These are phyloP conservation scores for Effrenium voratum DNA, from an alignment of 73 alveolate species.

Conservation along the genomic window DNA sequence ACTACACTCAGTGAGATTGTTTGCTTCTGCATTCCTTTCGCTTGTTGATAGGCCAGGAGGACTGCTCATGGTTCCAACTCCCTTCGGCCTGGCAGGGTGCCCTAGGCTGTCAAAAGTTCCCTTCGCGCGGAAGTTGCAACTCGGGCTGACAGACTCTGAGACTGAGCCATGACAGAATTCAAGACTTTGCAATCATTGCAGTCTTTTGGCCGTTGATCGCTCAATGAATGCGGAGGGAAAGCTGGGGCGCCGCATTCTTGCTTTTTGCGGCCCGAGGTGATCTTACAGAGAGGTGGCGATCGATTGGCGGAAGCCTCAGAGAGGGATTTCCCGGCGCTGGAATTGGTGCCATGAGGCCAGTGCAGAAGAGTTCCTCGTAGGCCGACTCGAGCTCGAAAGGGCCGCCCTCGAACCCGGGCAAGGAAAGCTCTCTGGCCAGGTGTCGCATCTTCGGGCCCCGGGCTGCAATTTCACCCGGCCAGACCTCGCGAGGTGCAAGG, in stretches of 20 bases:
- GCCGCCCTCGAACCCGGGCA: too few species aligned
- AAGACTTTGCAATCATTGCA: background rate
- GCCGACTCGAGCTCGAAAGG: background rate
- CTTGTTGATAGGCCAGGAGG: constrained; percentile 64
- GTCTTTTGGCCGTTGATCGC: background rate
- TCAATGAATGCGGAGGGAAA: too few species aligned
- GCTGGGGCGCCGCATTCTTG: too few species aligned
- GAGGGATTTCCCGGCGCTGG: too few species aligned
- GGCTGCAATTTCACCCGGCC: constrained; percentile 73
- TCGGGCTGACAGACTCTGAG: too few species aligned
- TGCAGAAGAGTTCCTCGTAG: constrained; percentile 38
- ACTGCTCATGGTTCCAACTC: constrained; percentile 33
- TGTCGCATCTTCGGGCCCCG: constrained; percentile 65
- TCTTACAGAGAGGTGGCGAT: too few species aligned
- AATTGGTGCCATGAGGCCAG: background rate
- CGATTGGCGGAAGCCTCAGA: too few species aligned
- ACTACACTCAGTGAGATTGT: background rate
- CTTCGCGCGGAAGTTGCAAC: too few species aligned
- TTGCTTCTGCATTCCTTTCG: background rate
- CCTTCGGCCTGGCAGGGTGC: constrained; percentile 36
- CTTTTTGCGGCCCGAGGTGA: too few species aligned
- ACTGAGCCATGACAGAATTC: too few species aligned
- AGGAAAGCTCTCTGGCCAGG: constrained; percentile 14
- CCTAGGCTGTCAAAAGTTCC: background rate
- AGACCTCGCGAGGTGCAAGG: constrained; percentile 64